A percentile compares a stretch with the other conserved stretches of the same genome.
phyloP scores from a whole-genome alignment of 2,329 filamentous ascomycete genomes.

The Sclerotinia trifoliorum region DNA sequence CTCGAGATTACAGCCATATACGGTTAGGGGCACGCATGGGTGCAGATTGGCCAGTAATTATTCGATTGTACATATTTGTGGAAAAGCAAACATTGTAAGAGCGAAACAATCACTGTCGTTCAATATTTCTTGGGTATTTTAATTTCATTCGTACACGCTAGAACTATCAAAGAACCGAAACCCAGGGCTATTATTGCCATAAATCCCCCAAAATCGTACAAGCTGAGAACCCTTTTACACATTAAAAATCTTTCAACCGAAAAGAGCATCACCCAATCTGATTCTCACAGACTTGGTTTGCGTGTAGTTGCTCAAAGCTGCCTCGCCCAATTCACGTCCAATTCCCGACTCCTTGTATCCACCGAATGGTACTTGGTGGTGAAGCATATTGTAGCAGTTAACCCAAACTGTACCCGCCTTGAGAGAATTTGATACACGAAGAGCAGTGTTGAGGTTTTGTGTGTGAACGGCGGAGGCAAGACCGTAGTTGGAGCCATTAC shows the following conservation, averaged over 20 bases:
- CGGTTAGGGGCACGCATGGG: no score
- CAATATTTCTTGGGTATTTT: background rate
- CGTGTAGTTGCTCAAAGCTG: constrained; percentile 65
- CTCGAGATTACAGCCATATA: no score
- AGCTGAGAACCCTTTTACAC: background rate
- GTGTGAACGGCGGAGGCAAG: constrained; percentile 69
- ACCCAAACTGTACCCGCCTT: constrained; percentile 52
- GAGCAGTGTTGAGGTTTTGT: constrained; percentile 64
- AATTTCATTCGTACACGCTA: constrained; percentile 14
- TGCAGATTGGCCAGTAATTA: no score
- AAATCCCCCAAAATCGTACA: constrained; percentile 15
- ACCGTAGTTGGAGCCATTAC: constrained; percentile 65
- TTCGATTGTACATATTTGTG: no score
- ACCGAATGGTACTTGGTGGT: constrained; percentile 65
- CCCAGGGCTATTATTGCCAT: background rate
- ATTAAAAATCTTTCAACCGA: constrained; percentile 28
- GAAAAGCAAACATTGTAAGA: no score
- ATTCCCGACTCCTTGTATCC: constrained; percentile 79
- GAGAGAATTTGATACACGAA: constrained; percentile 63
- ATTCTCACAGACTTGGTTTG: constrained; percentile 66
- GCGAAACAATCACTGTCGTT: no score
- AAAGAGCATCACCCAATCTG: constrained; percentile 48
- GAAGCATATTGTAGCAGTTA: constrained; percentile 63
- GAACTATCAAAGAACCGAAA: constrained; percentile 4
- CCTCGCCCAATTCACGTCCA: constrained; percentile 72